phyloP scores from a whole-genome alignment of 2,329 filamentous ascomycete species.

The Lasiodiplodia hormozganensis region DNA sequence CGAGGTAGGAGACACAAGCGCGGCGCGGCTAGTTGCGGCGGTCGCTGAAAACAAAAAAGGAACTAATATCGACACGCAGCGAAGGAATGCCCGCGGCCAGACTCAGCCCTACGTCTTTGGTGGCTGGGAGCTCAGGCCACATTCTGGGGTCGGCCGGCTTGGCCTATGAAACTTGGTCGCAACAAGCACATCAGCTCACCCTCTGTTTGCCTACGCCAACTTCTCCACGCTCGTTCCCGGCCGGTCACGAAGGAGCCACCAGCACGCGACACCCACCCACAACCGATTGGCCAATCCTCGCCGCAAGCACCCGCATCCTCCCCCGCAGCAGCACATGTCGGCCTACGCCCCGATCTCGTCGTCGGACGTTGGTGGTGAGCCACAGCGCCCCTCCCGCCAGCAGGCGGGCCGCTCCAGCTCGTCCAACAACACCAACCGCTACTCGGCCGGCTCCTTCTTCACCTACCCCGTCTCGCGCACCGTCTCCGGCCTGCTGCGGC shows the following conservation, averaged over 20 bases:
- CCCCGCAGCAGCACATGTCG: slow-evolving; percentile 25
- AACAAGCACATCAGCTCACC: slow-evolving; percentile 17
- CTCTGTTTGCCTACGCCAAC: background rate
- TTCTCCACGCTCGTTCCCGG: slow-evolving; percentile 17
- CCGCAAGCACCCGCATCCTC: background rate
- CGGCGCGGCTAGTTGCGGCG: background rate
- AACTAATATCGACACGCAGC: background rate
- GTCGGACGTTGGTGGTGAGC: background rate
- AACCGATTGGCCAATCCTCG: slow-evolving; percentile 15
- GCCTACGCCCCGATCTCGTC: slow-evolving; percentile 19
- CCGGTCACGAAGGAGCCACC: background rate
- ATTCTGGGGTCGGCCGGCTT: slow-evolving; percentile 12
- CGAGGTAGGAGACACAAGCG: background rate
- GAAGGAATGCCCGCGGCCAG: slow-evolving; percentile 6
- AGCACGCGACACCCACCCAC: slow-evolving; percentile 9
- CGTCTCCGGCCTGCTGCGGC: slow-evolving; percentile 54
- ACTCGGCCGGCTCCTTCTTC: slow-evolving; percentile 51
- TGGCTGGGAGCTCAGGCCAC: slow-evolving; percentile 21
- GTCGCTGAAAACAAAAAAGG: background rate
- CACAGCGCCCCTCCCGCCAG: slow-evolving; percentile 19
- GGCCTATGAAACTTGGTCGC: slow-evolving; percentile 24
- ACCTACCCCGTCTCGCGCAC: slow-evolving; percentile 58
- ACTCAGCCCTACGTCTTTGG: slow-evolving; percentile 16
- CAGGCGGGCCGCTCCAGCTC: background rate
- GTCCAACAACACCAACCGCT: slow-evolving; percentile 29